phyloP scores from a whole-genome alignment of 306 rosid species.

The Malus orientalis region DNA sequence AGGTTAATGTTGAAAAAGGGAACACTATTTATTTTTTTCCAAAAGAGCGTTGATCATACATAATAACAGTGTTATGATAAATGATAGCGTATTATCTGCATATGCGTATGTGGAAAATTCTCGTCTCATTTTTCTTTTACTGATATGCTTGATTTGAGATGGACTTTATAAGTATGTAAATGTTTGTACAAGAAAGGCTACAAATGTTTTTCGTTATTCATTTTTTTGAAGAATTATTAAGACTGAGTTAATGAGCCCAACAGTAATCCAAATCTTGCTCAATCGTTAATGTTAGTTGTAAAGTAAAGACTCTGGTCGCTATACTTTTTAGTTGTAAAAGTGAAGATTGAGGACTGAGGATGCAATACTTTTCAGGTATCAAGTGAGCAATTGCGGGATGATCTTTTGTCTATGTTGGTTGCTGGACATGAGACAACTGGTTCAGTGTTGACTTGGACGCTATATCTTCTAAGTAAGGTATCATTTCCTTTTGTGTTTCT shows the following conservation, averaged over 20 bases:
- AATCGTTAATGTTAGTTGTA: neutral
- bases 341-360: neutral
- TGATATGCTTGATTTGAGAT: neutral
- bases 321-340: slow-evolving; percentile 1
- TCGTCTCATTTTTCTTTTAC: neutral
- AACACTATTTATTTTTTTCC: neutral
- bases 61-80: neutral
- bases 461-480: slow-evolving; percentile 97
- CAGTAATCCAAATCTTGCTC: neutral
- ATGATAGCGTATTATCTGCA: neutral
- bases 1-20: neutral
- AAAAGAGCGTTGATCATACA: neutral
- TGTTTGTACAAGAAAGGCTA: neutral
- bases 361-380: slow-evolving; percentile 49
- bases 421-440: slow-evolving; percentile 98
- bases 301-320: neutral
- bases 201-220: neutral
- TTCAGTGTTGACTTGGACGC: slow-evolving; percentile 91
- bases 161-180: neutral
- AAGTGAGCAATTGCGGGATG: slow-evolving; percentile 82
- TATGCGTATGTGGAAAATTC: neutral
- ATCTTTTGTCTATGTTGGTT: slow-evolving; percentile 84
- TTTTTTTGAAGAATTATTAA: neutral
- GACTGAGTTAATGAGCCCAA: neutral
- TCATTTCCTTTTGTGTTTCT: slow-evolving; percentile 6